Evolutionary conservation across 2,329 filamentous ascomycete species (phyloP), one percentile per base, ranked within the genome.

Genomic region (Botrytis hyacinthi): DNA sequence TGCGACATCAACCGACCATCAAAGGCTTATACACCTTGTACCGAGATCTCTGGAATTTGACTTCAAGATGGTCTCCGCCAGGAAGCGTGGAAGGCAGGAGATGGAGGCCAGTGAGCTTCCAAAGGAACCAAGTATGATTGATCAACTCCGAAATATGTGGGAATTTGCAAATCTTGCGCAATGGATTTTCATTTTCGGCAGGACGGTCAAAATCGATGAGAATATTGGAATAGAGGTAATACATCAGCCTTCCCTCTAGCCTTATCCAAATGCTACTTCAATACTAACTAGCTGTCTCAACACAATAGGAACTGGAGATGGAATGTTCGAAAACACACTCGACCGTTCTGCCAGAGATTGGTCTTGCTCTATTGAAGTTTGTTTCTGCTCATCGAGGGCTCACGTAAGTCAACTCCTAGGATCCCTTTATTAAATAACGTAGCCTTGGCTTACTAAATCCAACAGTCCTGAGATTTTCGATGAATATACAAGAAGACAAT

Each of bases 121-220:
- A 76, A 81, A 76, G 62, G 81, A 77, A 76, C 80, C 61, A 61
- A 78, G 70, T 29, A 78, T 90, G 72, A 85, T 97, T 42, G 84
- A 89, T 74, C 90, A 87, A 77, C 88, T 98, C 77, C 90, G 95
- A 76, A 96, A 93, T 81, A 94, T 93, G 87, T 98, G 95, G 95
- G 93, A 98, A 82, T 98, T 98, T 83, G 93, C 95, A 75, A 95
- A 94, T 80, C 85, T 98, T 12, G 94, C 92, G 84, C 95, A 99
- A 83, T 99, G 94, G 88, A 93, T 98, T 75, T 93, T 91, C 81
- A 89, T 95, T 59, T 99, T 99, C 82, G 95, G 95, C 75, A 91
- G 92, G 79, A 91, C 91, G 61, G 91, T 97, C 81, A 98, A 97
- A 84, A 93, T 98, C 77, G 92, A 96, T 78, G 92, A 97, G 76